Base-by-base conservation (phyloP, 441 rosid species). In the Eruca vesicaria region DNA sequence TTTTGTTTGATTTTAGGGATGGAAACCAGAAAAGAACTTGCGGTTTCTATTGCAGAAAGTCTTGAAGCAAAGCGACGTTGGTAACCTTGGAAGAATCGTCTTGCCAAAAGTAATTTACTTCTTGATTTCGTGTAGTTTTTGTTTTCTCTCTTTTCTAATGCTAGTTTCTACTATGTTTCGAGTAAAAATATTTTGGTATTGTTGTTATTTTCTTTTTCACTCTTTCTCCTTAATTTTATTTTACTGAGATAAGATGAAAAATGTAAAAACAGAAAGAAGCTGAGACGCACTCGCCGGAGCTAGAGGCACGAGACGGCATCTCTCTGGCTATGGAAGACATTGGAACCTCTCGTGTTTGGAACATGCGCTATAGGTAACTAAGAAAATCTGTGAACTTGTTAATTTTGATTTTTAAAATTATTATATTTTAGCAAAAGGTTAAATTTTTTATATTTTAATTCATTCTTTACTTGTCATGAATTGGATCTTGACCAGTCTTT, bases 21-120 rank as follows among this genome's bases (percentile, higher is more conserved):
- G 82, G 76, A 74, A 79, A 66, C 81, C 97, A 33, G 97, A 93
- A 83, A 93, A 90, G 87, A 95, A 90, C 43, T 69, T 95, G 87
- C 86, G 90, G 84, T 95, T 95, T 86, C 94, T 95, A 26, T 81
- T 93, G 78, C 99, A 95, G 72, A 95, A 95, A 76, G 95, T 93
- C 38, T 81, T 95, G 89, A 95, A 95, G 89, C 99, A 95, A 78
- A 95, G 99, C 76, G 99, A 95, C 68, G 99, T 91, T 53, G 98
- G 99, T 16, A 96, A 84, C 73, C 92, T 91, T 15, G 99, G 99
- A 73, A 88, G 99, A 71, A 96, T 96, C 38, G 98, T 96, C 76
- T 74, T 96, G 41, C 99, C 99, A 63, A 96, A 95, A 84, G 99
- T 91, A 5, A 10, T 60, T 55, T 14, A 7, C 64, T 9, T 59